These are phyloP conservation scores for Phytophthora cactorum DNA, from an alignment of 352 stramenopile species.

Conservation along the genomic window DNA sequence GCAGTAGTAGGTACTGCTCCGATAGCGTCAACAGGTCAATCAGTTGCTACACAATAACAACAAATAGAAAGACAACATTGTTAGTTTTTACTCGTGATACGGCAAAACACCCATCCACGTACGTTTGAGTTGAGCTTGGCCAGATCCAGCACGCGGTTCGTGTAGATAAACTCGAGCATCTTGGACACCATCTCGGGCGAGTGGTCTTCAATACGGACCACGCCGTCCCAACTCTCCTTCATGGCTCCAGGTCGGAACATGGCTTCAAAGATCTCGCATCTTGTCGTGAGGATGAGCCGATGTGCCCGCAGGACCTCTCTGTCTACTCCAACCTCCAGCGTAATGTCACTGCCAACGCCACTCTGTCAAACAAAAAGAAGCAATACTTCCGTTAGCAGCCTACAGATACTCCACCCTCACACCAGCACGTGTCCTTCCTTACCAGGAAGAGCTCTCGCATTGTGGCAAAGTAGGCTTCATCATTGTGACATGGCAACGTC, in stretches of 20 bases:
- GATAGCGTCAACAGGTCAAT: constrained; percentile 83
- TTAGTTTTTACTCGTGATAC: not conserved
- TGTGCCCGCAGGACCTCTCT: constrained; percentile 70
- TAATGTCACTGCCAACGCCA: constrained; percentile 70
- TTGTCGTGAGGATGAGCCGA: constrained; percentile 76
- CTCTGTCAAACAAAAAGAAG: constrained; percentile 36
- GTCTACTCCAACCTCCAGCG: constrained; percentile 72
- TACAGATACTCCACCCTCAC: not conserved
- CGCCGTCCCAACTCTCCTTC: constrained; percentile 80
- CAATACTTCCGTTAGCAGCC: not conserved
- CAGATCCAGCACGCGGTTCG: constrained; percentile 87
- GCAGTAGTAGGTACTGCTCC: constrained; percentile 82
- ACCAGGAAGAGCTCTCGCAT: constrained; percentile 82
- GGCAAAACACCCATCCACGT: constrained; percentile 21
- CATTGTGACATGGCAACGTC: constrained; percentile 53
- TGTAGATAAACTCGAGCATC: constrained; percentile 95
- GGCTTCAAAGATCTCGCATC: constrained; percentile 90
- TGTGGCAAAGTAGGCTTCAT: constrained; percentile 78
- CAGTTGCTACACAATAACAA: constrained; percentile 61
- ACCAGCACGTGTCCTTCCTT: not conserved
- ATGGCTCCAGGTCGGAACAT: constrained; percentile 90
- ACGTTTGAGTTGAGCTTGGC: constrained; percentile 75
- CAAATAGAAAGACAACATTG: not conserved
- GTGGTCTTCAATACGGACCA: constrained; percentile 87
- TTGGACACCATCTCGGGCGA: constrained; percentile 85